Evolutionary conservation across 257 asterid species (phyloP).

Genomic region (Schizonepeta tenuifolia): DNA sequence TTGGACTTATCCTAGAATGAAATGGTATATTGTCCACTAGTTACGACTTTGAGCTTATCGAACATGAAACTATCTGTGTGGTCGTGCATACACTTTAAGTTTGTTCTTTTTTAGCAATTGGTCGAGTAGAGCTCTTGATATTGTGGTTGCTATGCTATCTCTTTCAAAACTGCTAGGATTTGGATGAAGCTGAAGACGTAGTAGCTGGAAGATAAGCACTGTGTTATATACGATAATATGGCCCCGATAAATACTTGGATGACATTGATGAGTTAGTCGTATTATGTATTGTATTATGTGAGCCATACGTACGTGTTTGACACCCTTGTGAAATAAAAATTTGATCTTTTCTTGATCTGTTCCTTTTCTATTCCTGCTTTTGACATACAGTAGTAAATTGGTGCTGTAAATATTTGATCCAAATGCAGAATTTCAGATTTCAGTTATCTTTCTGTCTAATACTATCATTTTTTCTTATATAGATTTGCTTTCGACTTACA

Average conservation of each 20-base stretch:
- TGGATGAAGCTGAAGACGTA: constrained; percentile 26
- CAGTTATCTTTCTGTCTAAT: background rate
- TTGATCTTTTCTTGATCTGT: background rate
- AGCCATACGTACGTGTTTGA: background rate
- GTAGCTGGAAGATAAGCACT: constrained; percentile 1
- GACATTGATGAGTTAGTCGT: background rate
- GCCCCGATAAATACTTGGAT: background rate
- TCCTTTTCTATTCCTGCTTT: background rate
- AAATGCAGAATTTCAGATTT: background rate
- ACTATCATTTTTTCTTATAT: background rate
- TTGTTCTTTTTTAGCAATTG: background rate
- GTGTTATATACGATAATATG: background rate
- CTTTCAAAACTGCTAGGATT: constrained; percentile 12
- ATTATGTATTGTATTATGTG: background rate
- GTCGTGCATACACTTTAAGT: constrained; percentile 3
- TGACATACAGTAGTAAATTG: background rate
- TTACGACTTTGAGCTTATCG: constrained; percentile 26
- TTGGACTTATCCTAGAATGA: constrained; percentile 19
- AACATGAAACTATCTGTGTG: constrained; percentile 24
- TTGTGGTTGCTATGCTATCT: constrained; percentile 23
- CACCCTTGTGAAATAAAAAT: background rate
- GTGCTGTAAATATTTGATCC: background rate
- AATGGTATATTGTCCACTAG: constrained; percentile 21
- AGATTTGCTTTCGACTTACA: background rate
- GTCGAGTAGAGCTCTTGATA: background rate